Conservation (phyloP, 1,284 basidiomycete genomes). For the Pisolithus thermaeus region DNA sequence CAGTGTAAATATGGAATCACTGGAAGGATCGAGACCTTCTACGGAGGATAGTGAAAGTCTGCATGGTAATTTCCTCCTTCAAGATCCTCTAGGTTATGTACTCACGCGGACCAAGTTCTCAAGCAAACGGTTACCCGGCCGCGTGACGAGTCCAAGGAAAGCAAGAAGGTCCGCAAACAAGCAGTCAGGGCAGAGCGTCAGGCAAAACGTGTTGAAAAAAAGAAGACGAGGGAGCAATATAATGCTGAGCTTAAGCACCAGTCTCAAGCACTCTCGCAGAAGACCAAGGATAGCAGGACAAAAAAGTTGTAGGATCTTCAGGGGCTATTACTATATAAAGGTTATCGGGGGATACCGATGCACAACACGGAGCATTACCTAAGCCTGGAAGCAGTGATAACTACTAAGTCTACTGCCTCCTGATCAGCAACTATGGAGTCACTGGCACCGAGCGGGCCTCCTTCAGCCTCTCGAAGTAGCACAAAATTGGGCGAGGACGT, state of each 20-base stretch:
- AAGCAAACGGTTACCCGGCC: constrained; percentile 41
- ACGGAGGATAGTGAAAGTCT: constrained; percentile 29
- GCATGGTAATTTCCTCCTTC: background rate
- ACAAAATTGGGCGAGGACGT: constrained; percentile 61
- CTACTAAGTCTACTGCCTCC: too few species aligned
- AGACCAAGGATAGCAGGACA: constrained; percentile 10
- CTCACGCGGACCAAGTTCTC: constrained; percentile 10
- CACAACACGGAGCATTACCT: too few species aligned
- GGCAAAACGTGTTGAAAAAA: constrained; percentile 76
- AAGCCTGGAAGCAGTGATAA: too few species aligned
- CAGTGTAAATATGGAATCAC: constrained; percentile 32
- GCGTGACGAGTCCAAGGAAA: constrained; percentile 79
- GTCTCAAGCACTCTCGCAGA: constrained; percentile 46
- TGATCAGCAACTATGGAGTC: constrained; percentile 22
- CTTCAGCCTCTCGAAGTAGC: constrained; percentile 52
- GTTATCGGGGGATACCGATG: too few species aligned
- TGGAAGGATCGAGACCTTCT: constrained; percentile 11
- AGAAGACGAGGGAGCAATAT: constrained; percentile 72
- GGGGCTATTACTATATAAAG: background rate
- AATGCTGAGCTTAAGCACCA: constrained; percentile 70
- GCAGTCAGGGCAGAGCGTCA: constrained; percentile 81
- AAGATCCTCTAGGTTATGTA: constrained; percentile 16
- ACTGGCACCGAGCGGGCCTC: constrained; percentile 33
- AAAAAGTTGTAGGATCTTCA: constrained; percentile 14
- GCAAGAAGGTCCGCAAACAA: constrained; percentile 85